Evolutionary conservation across 306 rosid species (phyloP), one percentile per base, ranked within the genome.

Genomic region (Quercus variabilis): DNA sequence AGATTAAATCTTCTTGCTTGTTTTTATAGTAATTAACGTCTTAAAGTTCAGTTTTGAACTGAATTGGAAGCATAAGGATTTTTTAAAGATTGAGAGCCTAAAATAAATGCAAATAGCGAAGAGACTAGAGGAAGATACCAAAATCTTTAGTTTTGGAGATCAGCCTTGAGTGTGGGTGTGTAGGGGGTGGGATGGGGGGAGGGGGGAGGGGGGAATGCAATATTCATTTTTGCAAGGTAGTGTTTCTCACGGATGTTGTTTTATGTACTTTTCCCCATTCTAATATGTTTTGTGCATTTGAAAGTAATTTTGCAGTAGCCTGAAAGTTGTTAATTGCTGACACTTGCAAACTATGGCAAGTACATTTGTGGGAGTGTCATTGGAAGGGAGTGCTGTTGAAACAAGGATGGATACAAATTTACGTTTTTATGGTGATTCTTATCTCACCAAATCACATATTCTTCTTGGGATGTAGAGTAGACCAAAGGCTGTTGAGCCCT

Each of bases 321-420:
- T 74, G 76, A 43, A 56, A 73, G 65, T 62, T 71, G 74, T 49
- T 69, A 43, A 23, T 59, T 55, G 21, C 67, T 80, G 41, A 82
- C 70, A 68, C 3, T 82, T 83, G 12, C 59, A 64, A 20, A 84
- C 25, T 74, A 75, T 51, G 71, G 33, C 78, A 93, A 98, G 98
- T 31, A 96, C 98, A 69, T 96, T 96, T 85, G 87, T 96, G 62
- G 99, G 99, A 77, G 89, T 93, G 8, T 96, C 99, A 31, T 75
- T 96, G 88, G 99, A 96, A 90, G 96, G 98, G 74, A 93, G 93
- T 87, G 18, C 89, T 14, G 98, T 96, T 55, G 84, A 96, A 71
- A 96, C 96, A 28, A 88, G 99, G 84, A 90, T 83, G 98, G 90
- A 92, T 62, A 78, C 96, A 57, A 96, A 96, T 80, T 83, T 90